Base-by-base conservation (phyloP, 805 yeast species). In the Zygoascus biomembranicola region DNA sequence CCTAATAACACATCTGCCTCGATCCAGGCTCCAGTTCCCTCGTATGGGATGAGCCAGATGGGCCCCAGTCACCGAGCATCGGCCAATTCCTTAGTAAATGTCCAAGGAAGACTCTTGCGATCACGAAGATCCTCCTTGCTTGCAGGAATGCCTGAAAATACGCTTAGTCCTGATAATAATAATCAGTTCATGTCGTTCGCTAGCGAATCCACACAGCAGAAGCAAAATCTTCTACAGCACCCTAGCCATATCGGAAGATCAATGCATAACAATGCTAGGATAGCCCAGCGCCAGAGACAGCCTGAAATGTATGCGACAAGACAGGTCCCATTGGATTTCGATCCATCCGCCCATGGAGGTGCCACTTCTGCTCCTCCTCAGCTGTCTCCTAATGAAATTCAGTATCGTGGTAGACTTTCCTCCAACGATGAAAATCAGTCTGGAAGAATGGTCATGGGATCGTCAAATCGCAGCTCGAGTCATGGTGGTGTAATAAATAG, bases 191-290 rank as follows among this genome's bases (percentile, higher is more conserved):
- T 46, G 49, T 16, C 32, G 26, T 46, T 46, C 32, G 41, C 32
- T 16, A 32, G 49, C 49, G 49, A 46, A 32, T 46, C 49, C 18
- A 32, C 32, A 4, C 49, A 46, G 32, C 49, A 31, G 41, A 46
- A 46, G 41, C 49, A 46, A n/a, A 44, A 44, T 16, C 41, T 46
- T 10, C 20, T 46, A 23, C 18, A 32, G 8, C 49, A 46, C 5
- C 41, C 39, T 8, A 10, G 10, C 9, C n/a, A 13, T 46, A 18
- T 42, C 16, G 44, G 44, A 5, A 35, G 39, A n/a, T 13, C 39
- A 5, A 35, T 35, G 39, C 39, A 35, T 8, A 8, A 3, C 39
- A 42, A 42, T 42, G 5, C 18, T 14, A 16, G 44, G 10, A 19
- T 10, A 10, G 3, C 20, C 3, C 26, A 10, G 11, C 26, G 8